Conservation (phyloP, 1,284 basidiomycete genomes). For the Irpex lacteus region DNA sequence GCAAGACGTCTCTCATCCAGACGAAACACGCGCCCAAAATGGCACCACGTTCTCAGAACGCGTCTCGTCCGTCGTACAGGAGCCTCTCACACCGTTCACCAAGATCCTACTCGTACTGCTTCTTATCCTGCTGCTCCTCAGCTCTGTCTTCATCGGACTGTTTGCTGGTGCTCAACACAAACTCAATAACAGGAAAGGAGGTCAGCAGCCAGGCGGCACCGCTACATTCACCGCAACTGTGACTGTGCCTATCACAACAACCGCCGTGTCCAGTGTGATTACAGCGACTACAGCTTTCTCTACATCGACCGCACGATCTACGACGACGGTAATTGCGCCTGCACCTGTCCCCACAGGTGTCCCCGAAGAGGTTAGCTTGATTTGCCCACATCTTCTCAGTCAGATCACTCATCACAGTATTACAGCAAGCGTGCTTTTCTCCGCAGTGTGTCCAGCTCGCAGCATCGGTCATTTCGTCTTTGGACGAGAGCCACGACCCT, state of each 20-base stretch:
- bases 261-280: slow-evolving; percentile 23
- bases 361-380: slow-evolving; percentile 43
- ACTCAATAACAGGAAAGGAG: slow-evolving; percentile 45
- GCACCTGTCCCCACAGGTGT: slow-evolving; percentile 40
- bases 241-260: slow-evolving; percentile 25
- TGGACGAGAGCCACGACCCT: slow-evolving; percentile 85
- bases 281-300: slow-evolving; percentile 28
- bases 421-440: slow-evolving; percentile 69
- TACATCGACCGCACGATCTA: slow-evolving; percentile 33
- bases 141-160: slow-evolving; percentile 87
- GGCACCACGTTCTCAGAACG: slow-evolving; percentile 45
- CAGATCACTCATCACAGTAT: slow-evolving; percentile 8
- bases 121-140: slow-evolving; percentile 77
- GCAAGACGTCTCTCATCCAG: slow-evolving; percentile 28
- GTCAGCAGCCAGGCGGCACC: slow-evolving; percentile 26
- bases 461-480: slow-evolving; percentile 75
- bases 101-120: slow-evolving; percentile 77
- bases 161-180: slow-evolving; percentile 86
- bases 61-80: slow-evolving; percentile 56
- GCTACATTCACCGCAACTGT: slow-evolving; percentile 24
- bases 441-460: slow-evolving; percentile 83
- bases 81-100: slow-evolving; percentile 82
- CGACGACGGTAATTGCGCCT: slow-evolving; percentile 25
- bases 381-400: background rate
- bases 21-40: slow-evolving; percentile 18